These are phyloP conservation scores for Xylariaceae sp. DNA, from an alignment of 2,329 filamentous ascomycete genomes.

Conservation along the genomic window DNA sequence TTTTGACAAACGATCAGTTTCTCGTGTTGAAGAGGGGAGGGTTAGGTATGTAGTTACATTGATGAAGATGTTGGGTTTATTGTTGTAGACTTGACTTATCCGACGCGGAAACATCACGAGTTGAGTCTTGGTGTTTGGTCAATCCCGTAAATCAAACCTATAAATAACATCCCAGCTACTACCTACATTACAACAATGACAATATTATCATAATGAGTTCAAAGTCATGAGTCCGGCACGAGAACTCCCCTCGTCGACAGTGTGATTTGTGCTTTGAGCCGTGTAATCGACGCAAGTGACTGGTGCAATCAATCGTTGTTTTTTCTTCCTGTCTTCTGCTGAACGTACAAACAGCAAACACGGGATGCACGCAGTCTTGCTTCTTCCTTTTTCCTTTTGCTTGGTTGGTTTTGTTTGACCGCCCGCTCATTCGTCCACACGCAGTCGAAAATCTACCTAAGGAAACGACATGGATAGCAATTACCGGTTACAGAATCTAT, in stretches of 20 bases:
- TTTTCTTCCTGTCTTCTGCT: background rate
- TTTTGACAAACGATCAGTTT: no score
- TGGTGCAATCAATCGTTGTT: background rate
- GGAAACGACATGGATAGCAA: slow-evolving; percentile 1
- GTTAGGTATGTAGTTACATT: no score
- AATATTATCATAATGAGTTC: no score
- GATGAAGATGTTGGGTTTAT: no score
- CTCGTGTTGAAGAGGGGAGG: no score
- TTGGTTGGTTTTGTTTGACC: slow-evolving; percentile 7
- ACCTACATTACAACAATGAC: no score
- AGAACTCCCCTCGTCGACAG: background rate
- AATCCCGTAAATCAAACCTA: background rate
- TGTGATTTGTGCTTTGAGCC: slow-evolving; percentile 1
- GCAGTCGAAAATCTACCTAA: background rate
- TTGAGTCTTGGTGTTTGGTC: background rate
- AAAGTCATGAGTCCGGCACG: background rate
- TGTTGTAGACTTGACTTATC: slow-evolving; percentile 8
- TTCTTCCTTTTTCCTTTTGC: background rate
- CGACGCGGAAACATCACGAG: slow-evolving; percentile 2
- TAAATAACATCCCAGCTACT: background rate
- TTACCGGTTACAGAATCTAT: no score
- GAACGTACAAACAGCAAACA: slow-evolving; percentile 16
- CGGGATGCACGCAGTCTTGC: slow-evolving; percentile 11
- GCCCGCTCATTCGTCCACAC: background rate
- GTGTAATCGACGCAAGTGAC: slow-evolving; percentile 1